Conservation (phyloP, 2,329 filamentous ascomycete species). For the Calonectria leucothoes region DNA sequence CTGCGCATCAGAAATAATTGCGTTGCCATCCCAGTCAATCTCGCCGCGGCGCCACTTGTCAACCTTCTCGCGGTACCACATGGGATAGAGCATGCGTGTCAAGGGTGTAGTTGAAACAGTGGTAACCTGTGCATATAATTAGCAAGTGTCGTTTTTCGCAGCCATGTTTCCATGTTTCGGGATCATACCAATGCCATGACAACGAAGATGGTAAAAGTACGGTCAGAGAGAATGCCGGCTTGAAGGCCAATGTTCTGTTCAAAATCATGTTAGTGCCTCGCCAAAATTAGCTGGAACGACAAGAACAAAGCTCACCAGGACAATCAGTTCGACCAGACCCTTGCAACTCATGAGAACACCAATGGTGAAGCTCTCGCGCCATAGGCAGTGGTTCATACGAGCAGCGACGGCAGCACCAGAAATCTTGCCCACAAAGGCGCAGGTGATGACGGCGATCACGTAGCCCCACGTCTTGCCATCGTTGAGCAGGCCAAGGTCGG, state of each 20-base stretch:
- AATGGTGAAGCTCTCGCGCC: slow-evolving; percentile 91
- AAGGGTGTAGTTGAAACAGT: slow-evolving; percentile 87
- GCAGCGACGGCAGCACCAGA: slow-evolving; percentile 85
- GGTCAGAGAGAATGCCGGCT: slow-evolving; percentile 81
- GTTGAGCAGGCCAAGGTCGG: slow-evolving; percentile 86
- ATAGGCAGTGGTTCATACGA: slow-evolving; percentile 75
- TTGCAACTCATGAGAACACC: slow-evolving; percentile 97
- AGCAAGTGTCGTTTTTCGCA: no score
- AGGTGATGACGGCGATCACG: slow-evolving; percentile 82
- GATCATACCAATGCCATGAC: slow-evolving; percentile 92
- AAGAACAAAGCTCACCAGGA: slow-evolving; percentile 80
- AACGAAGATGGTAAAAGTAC: slow-evolving; percentile 94
- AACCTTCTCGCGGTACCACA: slow-evolving; percentile 65
- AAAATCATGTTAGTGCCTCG: background rate
- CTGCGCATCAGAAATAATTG: slow-evolving; percentile 39
- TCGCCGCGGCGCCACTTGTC: slow-evolving; percentile 78
- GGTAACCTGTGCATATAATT: no score
- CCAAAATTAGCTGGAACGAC: accelerated
- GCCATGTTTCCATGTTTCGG: no score
- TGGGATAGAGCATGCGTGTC: slow-evolving; percentile 79
- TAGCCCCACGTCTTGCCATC: slow-evolving; percentile 90
- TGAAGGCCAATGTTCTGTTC: slow-evolving; percentile 78
- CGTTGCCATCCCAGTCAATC: slow-evolving; percentile 81
- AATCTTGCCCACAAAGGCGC: slow-evolving; percentile 89
- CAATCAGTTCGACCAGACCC: slow-evolving; percentile 92